phyloP scores from a whole-genome alignment of 139 green algal genomes.

The Chlorella vulgaris region DNA sequence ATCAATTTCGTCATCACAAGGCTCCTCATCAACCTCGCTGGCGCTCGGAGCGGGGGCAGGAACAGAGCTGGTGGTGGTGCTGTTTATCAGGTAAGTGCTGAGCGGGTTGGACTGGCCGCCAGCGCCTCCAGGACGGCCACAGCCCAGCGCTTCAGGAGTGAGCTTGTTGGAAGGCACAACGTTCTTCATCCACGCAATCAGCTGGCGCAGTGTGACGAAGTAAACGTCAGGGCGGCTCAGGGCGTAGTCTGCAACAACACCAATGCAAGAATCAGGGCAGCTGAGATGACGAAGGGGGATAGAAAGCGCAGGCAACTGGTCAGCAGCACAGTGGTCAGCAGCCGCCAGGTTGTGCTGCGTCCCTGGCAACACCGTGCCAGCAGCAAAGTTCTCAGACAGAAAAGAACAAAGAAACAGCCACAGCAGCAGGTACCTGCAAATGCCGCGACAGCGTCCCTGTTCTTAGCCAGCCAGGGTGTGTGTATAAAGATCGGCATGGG shows the following conservation, averaged over 20 bases:
- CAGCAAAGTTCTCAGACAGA: background rate
- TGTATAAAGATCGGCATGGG: constrained; percentile 34
- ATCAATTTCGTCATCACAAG: no score
- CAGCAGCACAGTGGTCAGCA: background rate
- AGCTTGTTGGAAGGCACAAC: constrained; percentile 26
- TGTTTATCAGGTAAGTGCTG: no score
- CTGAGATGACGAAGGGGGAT: background rate
- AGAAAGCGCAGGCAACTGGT: background rate
- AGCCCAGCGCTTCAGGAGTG: constrained; percentile 6
- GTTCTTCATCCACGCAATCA: constrained; percentile 44
- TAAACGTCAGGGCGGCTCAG: constrained; percentile 26
- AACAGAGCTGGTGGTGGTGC: no score
- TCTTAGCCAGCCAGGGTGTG: constrained; percentile 1
- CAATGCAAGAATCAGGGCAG: background rate
- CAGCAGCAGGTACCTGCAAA: constrained; percentile 3
- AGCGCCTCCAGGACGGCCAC: background rate
- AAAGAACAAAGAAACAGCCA: no score
- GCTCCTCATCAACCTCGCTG: no score
- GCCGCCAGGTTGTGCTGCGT: background rate
- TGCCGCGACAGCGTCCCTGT: background rate
- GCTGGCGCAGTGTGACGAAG: constrained; percentile 46
- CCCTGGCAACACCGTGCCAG: background rate
- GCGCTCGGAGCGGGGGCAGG: no score
- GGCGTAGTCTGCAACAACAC: constrained; percentile 2
- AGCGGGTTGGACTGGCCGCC: no score